Evolutionary conservation across 1,139 yeast genomes (phyloP).

Genomic region (Hyphopichia khmerensis): DNA sequence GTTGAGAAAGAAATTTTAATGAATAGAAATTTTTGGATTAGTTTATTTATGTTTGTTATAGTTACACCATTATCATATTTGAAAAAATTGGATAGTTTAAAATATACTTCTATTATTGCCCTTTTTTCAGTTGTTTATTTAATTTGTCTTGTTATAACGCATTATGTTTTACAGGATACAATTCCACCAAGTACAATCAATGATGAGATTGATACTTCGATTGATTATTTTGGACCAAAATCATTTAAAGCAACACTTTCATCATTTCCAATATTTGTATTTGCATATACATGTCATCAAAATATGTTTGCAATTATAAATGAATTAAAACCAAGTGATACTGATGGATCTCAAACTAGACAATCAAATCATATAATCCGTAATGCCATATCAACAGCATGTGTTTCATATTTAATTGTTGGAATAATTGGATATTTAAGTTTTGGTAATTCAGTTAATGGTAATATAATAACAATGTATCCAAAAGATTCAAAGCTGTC

Average conservation of each 20-base stretch:
- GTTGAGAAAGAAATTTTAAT: slow-evolving; percentile 19
- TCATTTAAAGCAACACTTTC: slow-evolving; percentile 36
- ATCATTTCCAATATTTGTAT: slow-evolving; percentile 84
- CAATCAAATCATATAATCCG: slow-evolving; percentile 55
- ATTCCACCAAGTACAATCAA: slow-evolving; percentile 8
- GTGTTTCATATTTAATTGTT: slow-evolving; percentile 65
- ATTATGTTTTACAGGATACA: slow-evolving; percentile 48
- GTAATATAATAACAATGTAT: slow-evolving; percentile 70
- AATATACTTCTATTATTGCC: slow-evolving; percentile 84
- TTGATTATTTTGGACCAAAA: slow-evolving; percentile 38
- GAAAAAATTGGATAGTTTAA: slow-evolving; percentile 76
- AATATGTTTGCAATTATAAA: slow-evolving; percentile 88
- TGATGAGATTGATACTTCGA: slow-evolving; percentile 13
- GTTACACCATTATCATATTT: slow-evolving; percentile 72
- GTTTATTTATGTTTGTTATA: slow-evolving; percentile 57
- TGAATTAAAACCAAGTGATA: slow-evolving; percentile 45
- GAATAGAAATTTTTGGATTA: slow-evolving; percentile 68
- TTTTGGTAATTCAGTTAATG: slow-evolving; percentile 72
- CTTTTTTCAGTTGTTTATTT: slow-evolving; percentile 78
- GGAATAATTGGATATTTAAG: slow-evolving; percentile 85
- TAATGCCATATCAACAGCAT: slow-evolving; percentile 56
- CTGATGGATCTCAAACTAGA: slow-evolving; percentile 47
- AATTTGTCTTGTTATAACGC: slow-evolving; percentile 67
- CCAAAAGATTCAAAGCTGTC: slow-evolving; percentile 57
- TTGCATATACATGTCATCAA: slow-evolving; percentile 95